Evolutionary conservation across 148 eudicot species (phyloP), one percentile per base, ranked within the genome.

Genomic region (Amaranthus hypochondriacus): DNA sequence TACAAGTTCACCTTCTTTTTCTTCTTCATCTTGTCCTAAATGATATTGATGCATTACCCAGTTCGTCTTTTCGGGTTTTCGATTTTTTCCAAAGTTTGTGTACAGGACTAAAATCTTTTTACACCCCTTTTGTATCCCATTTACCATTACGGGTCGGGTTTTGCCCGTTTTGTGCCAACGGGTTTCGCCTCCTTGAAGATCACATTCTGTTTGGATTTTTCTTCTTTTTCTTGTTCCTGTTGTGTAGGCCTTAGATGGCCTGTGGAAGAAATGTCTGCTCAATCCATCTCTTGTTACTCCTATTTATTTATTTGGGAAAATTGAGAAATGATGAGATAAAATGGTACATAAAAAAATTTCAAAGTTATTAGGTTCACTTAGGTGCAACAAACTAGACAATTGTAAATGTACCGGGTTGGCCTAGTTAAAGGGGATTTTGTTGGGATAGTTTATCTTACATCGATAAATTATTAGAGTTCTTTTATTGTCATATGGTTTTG

Each of bases 31-130:
- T 58, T 90, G 96, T 0, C 99, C 99, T 15, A 95, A 75, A 69
- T 95, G 97, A 75, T 95, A 95, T 49, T 95, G 99, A 68, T 95
- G 98, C 99, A 95, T 95, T 1, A 95, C 99, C 99, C 99, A 95
- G 46, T 92, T 95, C 0, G 99, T 95, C 66, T 92, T 95, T 48
- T 92, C 97, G 5, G 99, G 99, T 71, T 92, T 95, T 51, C 96
- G 78, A 10, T 92, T 95, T 66, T 95, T 95, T 0, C 96, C 97
- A 48, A 92, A 95, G 68, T 92, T 92, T 14, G 97, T 95, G 83
- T 95, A 95, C 0, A 95, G 76, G 1, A 95, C 99, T 12, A 95
- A 75, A 1, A 92, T 95, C 72, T 95, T 95, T 89, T 95, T 95
- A 80, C 99, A 95, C 9, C 99, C 98, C 76, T 92, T 95, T 72